These are phyloP conservation scores for Macrophomina tecta DNA, from an alignment of 2,329 filamentous ascomycete species.

Conservation along the genomic window DNA sequence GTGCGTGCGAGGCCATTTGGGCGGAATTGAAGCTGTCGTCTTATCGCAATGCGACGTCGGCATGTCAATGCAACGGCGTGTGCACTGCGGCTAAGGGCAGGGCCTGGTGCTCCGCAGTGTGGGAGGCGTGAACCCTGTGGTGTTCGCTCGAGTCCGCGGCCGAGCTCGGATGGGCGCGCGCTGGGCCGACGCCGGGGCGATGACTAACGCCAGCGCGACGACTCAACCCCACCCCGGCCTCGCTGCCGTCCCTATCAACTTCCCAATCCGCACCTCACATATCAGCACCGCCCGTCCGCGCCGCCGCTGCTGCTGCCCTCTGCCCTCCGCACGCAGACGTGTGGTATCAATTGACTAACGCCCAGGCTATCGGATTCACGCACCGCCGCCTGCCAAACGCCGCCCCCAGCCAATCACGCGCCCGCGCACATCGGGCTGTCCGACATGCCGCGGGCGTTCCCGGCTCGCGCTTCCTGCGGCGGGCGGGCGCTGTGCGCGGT, in stretches of 20 bases:
- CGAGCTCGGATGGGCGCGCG: conserved; percentile 7
- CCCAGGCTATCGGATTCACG: conserved; percentile 3
- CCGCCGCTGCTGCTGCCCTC: background rate
- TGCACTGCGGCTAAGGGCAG: conserved; percentile 1
- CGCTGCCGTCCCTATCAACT: background rate
- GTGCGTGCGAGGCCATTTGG: background rate
- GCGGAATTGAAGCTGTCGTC: background rate
- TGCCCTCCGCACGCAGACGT: background rate
- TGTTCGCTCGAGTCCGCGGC: conserved; percentile 14
- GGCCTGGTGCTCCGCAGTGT: conserved; percentile 12
- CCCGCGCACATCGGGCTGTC: background rate
- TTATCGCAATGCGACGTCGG: conserved; percentile 27
- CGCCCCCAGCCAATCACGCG: conserved; percentile 8
- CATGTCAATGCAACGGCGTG: conserved; percentile 7
- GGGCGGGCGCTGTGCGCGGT: background rate
- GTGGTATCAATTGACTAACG: background rate
- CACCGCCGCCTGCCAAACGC: background rate
- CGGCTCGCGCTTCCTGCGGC: background rate
- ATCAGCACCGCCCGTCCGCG: conserved; percentile 1
- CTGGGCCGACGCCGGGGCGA: background rate
- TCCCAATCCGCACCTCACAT: background rate
- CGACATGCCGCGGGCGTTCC: conserved; percentile 15
- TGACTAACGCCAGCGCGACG: conserved; percentile 7
- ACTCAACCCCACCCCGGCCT: background rate
- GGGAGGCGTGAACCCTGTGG: background rate